Conservation (phyloP, 2,329 filamentous ascomycete genomes). For the Xylariaceae sp. region DNA sequence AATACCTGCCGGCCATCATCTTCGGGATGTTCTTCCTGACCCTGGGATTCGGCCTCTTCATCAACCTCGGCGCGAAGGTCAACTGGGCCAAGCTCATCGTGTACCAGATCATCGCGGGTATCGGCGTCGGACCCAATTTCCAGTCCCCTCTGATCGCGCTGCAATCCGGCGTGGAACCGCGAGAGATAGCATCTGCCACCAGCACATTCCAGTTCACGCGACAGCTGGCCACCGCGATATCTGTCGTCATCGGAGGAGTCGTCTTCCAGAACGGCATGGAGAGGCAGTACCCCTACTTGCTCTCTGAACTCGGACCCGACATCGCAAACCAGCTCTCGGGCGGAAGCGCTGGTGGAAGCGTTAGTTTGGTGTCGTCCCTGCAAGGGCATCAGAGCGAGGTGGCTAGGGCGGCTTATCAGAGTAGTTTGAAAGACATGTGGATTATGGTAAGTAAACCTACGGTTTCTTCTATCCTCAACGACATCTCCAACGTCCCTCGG, state of each 20-base stretch:
- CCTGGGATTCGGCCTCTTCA: slow-evolving; percentile 61
- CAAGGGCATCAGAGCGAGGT: slow-evolving; percentile 33
- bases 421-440: slow-evolving; percentile 51
- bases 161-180: slow-evolving; percentile 56
- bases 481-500: no score
- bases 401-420: slow-evolving; percentile 40
- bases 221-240: slow-evolving; percentile 63
- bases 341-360: slow-evolving; percentile 45
- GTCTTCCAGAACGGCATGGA: slow-evolving; percentile 75
- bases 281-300: slow-evolving; percentile 44
- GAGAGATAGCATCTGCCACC: slow-evolving; percentile 65
- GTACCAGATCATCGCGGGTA: slow-evolving; percentile 59
- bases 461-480: no score
- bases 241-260: slow-evolving; percentile 70
- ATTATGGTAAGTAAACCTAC: slow-evolving; percentile 40
- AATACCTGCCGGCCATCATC: slow-evolving; percentile 59
- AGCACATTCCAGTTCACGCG: slow-evolving; percentile 64
- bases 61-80: slow-evolving; percentile 53
- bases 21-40: slow-evolving; percentile 54
- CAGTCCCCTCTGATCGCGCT: slow-evolving; percentile 65
- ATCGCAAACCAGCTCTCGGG: slow-evolving; percentile 44
- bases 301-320: slow-evolving; percentile 43
- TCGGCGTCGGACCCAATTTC: slow-evolving; percentile 66
- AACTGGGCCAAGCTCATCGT: slow-evolving; percentile 54
- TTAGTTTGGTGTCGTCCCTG: slow-evolving; percentile 43